Base-by-base conservation (phyloP, 371 early-diverging fungal species). In the Apophysomyces trapeziformis region DNA sequence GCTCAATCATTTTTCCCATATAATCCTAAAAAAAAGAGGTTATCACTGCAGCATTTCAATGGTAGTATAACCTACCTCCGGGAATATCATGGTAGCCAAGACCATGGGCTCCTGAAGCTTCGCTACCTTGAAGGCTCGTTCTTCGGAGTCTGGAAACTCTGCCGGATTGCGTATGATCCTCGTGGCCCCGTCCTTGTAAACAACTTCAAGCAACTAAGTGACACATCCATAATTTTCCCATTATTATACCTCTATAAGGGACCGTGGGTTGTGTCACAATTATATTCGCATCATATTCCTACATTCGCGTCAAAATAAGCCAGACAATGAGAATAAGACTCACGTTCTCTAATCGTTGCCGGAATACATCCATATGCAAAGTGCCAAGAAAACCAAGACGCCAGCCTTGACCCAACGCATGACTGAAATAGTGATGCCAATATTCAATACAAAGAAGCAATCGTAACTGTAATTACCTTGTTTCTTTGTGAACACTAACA, bases 301-400 rank as follows among this genome's bases (percentile, higher is more conserved):
- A 63, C 8, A 63, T 12, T 26, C 32, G 26, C 5, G 26, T 41
- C 7, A 43, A 60, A 45, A 18, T 16, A 38, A 11, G 38, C 32
- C 32, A 26, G 18, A 38, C n/a, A 21, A 38, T 12, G 26, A 13
- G 14, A 9, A 59, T 54, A 44, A 13, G 35, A 14, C 65, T 60
- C 79, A 89, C 90, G 75, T 96, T 92, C 69, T 98, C 96, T 45
- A 99, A 75, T 35, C 99, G 83, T 69, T 98, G 96, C 35, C 93
- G 81, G 71, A 99, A 98, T 14, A 99, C 98, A 72, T 99, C 99
- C 98, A 98, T 95, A 63, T 97, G 98, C 38, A 99, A 71, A 0
- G 95, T 96, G 5, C 98, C 99, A 66, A 97, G 69, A 65, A 99
- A 99, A 1, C 99, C 99, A 18, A 99, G 82, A 21, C 99, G 88